phyloP scores from a whole-genome alignment of 768 basidiomycete genomes.

The Trametopsis cervina region DNA sequence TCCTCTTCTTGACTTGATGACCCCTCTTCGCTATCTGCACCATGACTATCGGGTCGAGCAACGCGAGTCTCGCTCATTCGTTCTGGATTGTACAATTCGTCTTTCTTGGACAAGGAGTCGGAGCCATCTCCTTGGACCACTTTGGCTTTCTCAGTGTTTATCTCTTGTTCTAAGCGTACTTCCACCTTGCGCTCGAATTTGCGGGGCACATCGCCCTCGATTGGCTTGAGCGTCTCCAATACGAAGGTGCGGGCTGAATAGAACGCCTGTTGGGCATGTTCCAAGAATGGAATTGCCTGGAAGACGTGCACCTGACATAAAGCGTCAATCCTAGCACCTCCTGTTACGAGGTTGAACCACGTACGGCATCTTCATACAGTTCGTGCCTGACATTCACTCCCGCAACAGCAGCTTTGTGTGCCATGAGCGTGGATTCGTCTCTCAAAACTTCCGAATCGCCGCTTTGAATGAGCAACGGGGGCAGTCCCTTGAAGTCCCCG shows the following conservation, averaged over 20 bases:
- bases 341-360: conserved; percentile 20
- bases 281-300: conserved; percentile 79
- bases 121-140: conserved; percentile 73
- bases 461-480: conserved; percentile 85
- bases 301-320: conserved; percentile 75
- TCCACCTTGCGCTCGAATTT: conserved; percentile 34
- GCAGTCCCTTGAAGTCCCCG: conserved; percentile 79
- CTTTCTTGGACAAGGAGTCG: conserved; percentile 30
- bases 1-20: conserved; percentile 24
- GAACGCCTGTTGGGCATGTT: conserved; percentile 59
- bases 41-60: conserved; percentile 6
- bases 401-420: conserved; percentile 85
- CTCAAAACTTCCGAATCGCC: conserved; percentile 95
- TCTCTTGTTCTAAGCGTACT: conserved; percentile 59
- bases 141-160: conserved; percentile 55
- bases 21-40: conserved; percentile 27
- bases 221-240: conserved; percentile 45
- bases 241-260: conserved; percentile 67
- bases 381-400: conserved; percentile 87
- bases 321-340: neutral
- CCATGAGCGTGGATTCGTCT: conserved; percentile 86
- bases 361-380: conserved; percentile 83
- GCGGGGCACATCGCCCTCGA: conserved; percentile 30
- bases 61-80: conserved; percentile 10
- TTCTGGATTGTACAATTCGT: conserved; percentile 19